Percentiles rank a stretch among this genome's conserved stretches.
phyloP scores from a whole-genome alignment of 768 basidiomycete genomes.

The Mycena pura region DNA sequence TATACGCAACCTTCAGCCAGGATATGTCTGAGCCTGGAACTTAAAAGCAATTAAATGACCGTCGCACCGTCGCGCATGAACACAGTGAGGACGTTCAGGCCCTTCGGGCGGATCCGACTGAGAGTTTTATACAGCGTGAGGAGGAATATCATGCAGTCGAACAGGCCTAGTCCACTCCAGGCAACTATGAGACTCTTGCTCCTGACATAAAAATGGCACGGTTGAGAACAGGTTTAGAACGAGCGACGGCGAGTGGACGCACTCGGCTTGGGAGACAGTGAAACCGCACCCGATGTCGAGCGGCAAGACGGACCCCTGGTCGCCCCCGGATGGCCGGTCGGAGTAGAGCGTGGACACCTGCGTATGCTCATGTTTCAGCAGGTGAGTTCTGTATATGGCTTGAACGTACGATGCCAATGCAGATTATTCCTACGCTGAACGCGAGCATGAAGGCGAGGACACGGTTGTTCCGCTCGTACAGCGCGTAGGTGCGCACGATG shows the following conservation, averaged over 20 bases:
- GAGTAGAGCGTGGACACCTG: constrained; percentile 11
- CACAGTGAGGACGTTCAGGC: background rate
- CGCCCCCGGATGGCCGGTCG: background rate
- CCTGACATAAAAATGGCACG: background rate
- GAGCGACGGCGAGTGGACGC: background rate
- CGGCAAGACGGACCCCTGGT: background rate
- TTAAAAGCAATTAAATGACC: too few relatives aligned
- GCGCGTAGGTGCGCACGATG: constrained; percentile 18
- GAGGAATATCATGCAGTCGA: constrained; percentile 20
- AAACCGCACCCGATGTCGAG: constrained; percentile 13
- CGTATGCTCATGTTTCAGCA: background rate
- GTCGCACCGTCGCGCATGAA: constrained; percentile 20
- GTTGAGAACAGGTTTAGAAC: background rate
- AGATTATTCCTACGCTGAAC: background rate
- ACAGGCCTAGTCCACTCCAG: constrained; percentile 6
- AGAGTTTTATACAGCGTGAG: constrained; percentile 17
- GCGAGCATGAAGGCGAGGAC: background rate
- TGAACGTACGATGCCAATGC: constrained; percentile 8
- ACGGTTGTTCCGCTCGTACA: constrained; percentile 8
- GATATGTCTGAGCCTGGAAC: background rate
- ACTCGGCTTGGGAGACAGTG: background rate
- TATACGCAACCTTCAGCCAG: constrained; percentile 9
- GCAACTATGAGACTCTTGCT: constrained; percentile 4
- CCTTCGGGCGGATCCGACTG: background rate
- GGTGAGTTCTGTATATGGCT: background rate